phyloP scores from a whole-genome alignment of 2,329 filamentous ascomycete species.

The Pestalotiopsis sp. region DNA sequence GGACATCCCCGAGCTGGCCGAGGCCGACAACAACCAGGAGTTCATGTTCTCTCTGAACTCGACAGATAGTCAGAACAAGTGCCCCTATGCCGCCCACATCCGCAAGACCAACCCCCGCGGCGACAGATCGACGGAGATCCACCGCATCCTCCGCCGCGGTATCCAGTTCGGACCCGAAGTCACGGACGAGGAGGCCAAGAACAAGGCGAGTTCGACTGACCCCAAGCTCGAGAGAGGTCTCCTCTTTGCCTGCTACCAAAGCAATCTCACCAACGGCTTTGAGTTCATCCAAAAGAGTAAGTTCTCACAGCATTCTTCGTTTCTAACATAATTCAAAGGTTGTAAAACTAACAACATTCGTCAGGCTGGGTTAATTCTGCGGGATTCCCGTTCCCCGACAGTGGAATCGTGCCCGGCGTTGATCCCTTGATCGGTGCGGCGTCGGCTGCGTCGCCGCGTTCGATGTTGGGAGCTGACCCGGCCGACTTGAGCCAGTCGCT shows the following conservation, averaged over 20 bases:
- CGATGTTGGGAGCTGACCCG: background rate
- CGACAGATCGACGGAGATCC: conserved; percentile 28
- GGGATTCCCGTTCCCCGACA: too few species aligned
- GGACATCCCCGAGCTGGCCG: conserved; percentile 30
- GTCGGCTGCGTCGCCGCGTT: background rate
- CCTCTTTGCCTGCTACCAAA: conserved; percentile 32
- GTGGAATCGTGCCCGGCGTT: background rate
- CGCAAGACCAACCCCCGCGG: conserved; percentile 49
- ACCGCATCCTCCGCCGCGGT: conserved; percentile 45
- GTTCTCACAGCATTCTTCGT: background rate
- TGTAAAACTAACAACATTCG: background rate
- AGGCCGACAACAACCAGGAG: conserved; percentile 33
- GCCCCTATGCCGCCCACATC: conserved; percentile 49
- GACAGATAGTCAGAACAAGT: conserved; percentile 34
- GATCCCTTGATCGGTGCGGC: background rate
- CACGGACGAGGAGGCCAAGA: conserved; percentile 32
- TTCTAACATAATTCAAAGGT: background rate
- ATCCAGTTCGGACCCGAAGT: conserved; percentile 46
- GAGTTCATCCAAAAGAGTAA: background rate
- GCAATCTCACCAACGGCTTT: background rate
- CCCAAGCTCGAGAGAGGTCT: conserved; percentile 42
- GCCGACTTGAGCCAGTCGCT: too few species aligned
- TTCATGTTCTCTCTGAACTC: conserved; percentile 35
- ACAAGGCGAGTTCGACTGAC: conserved; percentile 25
- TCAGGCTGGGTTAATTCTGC: background rate